Percentiles rank a stretch among this genome's conserved stretches.
Conservation (phyloP, 495 filamentous ascomycete genomes). For the Trichoderma asperelloides region DNA sequence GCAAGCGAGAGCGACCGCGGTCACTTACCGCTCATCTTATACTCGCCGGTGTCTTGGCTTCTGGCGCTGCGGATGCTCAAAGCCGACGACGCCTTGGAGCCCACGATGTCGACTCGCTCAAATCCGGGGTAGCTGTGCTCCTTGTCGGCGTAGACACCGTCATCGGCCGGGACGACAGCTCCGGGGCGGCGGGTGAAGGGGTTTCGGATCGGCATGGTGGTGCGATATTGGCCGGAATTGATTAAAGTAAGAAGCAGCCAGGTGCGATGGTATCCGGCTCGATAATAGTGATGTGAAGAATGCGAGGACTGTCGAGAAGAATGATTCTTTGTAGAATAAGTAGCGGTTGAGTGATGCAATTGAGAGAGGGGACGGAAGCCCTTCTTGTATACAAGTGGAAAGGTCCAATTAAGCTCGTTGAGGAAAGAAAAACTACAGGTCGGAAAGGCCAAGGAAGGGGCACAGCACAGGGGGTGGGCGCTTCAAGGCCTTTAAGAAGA, state of each 20-base stretch:
- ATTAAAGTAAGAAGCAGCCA: neutral
- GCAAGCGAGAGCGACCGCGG: neutral
- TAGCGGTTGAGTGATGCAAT: neutral
- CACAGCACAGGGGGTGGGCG: too few relatives aligned
- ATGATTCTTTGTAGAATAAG: neutral
- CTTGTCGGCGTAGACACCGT: slow-evolving; percentile 11
- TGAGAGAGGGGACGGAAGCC: neutral
- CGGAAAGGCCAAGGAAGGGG: neutral
- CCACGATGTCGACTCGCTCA: slow-evolving; percentile 45
- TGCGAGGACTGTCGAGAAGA: neutral
- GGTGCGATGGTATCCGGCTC: neutral
- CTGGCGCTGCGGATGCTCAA: slow-evolving; percentile 52
- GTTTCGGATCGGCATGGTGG: slow-evolving; percentile 69
- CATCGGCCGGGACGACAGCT: slow-evolving; percentile 32
- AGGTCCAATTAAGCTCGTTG: neutral
- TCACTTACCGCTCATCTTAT: slow-evolving; percentile 71
- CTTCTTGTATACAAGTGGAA: neutral
- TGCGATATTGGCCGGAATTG: neutral
- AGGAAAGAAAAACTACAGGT: neutral
- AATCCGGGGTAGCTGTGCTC: slow-evolving; percentile 34
- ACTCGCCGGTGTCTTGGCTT: slow-evolving; percentile 57
- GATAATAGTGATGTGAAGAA: neutral
- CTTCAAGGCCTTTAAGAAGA: neutral
- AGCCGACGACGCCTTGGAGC: slow-evolving; percentile 47
- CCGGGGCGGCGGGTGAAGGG: slow-evolving; percentile 55